Evolutionary conservation across 2,329 filamentous ascomycete genomes (phyloP).

Genomic region (Cercospora sojina): DNA sequence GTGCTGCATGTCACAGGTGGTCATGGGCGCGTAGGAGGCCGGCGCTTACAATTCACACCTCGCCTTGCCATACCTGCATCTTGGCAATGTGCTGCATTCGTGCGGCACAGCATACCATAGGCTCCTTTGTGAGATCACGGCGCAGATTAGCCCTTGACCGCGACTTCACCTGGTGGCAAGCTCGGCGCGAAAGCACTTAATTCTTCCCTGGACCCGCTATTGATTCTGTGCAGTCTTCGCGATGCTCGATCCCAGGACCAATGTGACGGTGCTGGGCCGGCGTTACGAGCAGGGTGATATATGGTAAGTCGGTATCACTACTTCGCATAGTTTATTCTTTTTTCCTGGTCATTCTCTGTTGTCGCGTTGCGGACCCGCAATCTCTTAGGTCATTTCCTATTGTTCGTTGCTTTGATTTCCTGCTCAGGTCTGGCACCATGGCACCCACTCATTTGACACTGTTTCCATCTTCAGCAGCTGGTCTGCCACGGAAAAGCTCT

Average conservation of each 20-base stretch:
- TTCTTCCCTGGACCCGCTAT: slow-evolving; percentile 22
- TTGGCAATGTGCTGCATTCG: slow-evolving; percentile 5
- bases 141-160: slow-evolving; percentile 13
- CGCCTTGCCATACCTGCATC: slow-evolving; percentile 1
- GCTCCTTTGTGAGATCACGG: slow-evolving; percentile 15
- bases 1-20: slow-evolving; percentile 8
- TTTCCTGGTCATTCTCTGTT: slow-evolving; percentile 14
- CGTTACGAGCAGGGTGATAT: slow-evolving; percentile 19
- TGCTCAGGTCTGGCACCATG: slow-evolving; percentile 26
- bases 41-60: slow-evolving; percentile 27
- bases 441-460: slow-evolving; percentile 24
- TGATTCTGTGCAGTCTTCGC: slow-evolving; percentile 17
- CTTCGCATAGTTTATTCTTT: background rate
- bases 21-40: slow-evolving; percentile 25
- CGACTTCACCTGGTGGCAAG: slow-evolving; percentile 10
- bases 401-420: background rate
- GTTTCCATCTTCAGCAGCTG: slow-evolving; percentile 23
- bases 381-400: background rate
- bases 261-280: slow-evolving; percentile 5
- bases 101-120: slow-evolving; percentile 33
- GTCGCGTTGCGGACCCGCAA: background rate
- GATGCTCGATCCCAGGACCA: slow-evolving; percentile 6
- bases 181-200: slow-evolving; percentile 10
- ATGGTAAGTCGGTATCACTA: slow-evolving; percentile 19
- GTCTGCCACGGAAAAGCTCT: slow-evolving; percentile 21